A percentile compares a stretch with the other conserved stretches of the same genome.
phyloP scores from a whole-genome alignment of 805 yeast genomes.

The Metschnikowia gelsemii region DNA sequence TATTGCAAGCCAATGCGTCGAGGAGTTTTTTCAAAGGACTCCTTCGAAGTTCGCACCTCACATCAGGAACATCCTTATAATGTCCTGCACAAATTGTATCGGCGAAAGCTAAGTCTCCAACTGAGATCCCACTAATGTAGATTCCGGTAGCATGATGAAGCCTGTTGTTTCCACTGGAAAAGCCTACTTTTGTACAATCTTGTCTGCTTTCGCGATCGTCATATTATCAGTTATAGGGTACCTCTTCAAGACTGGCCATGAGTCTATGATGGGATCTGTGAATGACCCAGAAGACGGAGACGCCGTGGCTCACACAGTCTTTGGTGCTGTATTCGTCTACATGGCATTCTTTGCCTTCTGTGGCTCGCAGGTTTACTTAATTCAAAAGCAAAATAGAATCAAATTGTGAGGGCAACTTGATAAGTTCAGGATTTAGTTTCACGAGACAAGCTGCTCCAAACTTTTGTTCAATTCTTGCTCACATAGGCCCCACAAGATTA shows the following conservation, averaged over 20 bases:
- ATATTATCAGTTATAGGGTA: slow-evolving; percentile 83
- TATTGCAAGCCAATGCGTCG: too few relatives aligned
- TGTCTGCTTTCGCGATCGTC: slow-evolving; percentile 89
- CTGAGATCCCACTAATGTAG: not conserved
- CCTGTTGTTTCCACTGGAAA: slow-evolving; percentile 59
- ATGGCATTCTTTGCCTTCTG: slow-evolving; percentile 80
- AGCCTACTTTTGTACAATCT: slow-evolving; percentile 93
- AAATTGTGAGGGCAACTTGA: slow-evolving; percentile 27
- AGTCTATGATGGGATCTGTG: slow-evolving; percentile 88
- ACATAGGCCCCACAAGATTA: too few relatives aligned
- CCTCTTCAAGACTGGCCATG: slow-evolving; percentile 77
- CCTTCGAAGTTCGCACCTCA: not conserved
- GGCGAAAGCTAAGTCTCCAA: not conserved
- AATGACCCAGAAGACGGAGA: slow-evolving; percentile 91
- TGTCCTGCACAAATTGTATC: not conserved
- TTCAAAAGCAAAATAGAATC: slow-evolving; percentile 65
- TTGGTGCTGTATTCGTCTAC: slow-evolving; percentile 86
- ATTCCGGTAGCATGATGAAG: slow-evolving; percentile 30
- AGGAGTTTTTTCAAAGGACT: too few relatives aligned
- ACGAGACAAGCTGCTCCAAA: not conserved
- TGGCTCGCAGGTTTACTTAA: slow-evolving; percentile 74
- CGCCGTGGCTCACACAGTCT: slow-evolving; percentile 89
- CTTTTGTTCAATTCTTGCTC: slow-evolving; percentile 2
- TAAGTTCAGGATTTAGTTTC: not conserved
- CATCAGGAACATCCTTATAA: not conserved